Evolutionary conservation across 805 yeast species (phyloP).

Genomic region (Metschnikowia dekortorum): DNA sequence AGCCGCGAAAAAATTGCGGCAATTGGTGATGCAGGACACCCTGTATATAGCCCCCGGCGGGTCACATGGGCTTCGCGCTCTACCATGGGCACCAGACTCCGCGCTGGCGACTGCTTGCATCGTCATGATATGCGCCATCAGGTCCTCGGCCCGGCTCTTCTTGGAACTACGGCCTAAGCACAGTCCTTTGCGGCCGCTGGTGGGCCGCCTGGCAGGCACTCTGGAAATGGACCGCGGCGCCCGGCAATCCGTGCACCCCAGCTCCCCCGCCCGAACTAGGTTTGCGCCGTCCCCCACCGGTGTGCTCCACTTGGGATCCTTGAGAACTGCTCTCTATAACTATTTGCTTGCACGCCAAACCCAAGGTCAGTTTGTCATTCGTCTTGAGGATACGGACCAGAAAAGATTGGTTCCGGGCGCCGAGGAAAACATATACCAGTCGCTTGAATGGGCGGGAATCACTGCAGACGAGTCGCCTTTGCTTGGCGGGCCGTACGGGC

Average conservation of each 20-base stretch:
- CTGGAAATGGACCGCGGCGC: background rate
- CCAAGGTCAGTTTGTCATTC: conserved; percentile 71
- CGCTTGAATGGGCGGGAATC: conserved; percentile 74
- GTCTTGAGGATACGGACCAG: conserved; percentile 93
- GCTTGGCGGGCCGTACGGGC: conserved; percentile 56
- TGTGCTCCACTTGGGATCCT: conserved; percentile 84
- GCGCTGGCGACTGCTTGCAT: background rate
- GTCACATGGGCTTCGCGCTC: no score
- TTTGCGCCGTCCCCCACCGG: conserved; percentile 99
- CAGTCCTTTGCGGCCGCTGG: background rate
- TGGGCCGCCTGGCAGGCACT: background rate
- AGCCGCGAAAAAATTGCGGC: conserved; percentile 19
- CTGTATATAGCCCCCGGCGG: no score
- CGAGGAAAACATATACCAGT: conserved; percentile 70
- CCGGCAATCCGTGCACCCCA: conserved; percentile 32
- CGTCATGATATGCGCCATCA: background rate
- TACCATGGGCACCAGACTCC: no score
- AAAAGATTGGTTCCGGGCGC: conserved; percentile 76
- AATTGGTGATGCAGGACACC: conserved; percentile 10
- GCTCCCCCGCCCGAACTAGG: conserved; percentile 69
- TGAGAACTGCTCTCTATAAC: conserved; percentile 90
- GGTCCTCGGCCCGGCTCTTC: conserved; percentile 10
- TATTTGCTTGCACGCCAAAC: conserved; percentile 76
- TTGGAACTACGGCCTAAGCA: conserved; percentile 9
- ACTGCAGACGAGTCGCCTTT: conserved; percentile 78